These are phyloP conservation scores for Euphorbia peplus DNA, from an alignment of 345 rosid species.

Conservation along the genomic window DNA sequence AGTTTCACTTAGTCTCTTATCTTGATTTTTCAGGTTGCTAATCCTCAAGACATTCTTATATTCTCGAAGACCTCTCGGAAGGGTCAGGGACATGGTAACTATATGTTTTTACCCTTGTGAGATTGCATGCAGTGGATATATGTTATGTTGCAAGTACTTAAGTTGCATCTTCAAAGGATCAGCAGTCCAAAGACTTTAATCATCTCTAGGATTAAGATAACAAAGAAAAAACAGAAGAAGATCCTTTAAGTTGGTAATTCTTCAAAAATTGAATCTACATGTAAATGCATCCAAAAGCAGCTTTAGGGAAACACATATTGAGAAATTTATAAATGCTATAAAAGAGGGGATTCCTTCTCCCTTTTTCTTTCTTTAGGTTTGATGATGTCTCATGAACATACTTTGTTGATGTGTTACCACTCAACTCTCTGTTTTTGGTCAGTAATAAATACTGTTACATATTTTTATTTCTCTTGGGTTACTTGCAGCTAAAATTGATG, in stretches of 20 bases:
- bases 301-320: not conserved
- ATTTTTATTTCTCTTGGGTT: conserved; percentile 14
- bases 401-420: not conserved
- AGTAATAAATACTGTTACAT: not conserved
- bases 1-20: not conserved
- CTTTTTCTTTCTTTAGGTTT: not conserved
- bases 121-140: not conserved
- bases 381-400: not conserved
- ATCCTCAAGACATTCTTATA: conserved; percentile 97
- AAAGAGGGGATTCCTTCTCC: not conserved
- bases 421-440: not conserved
- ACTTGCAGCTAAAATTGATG: conserved; percentile 63
- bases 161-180: not conserved
- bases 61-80: conserved; percentile 84
- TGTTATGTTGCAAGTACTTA: not conserved
- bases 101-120: not conserved
- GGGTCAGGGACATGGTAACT: conserved; percentile 54
- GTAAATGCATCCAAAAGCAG: not conserved
- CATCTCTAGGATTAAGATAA: too few species aligned
- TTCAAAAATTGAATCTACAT: too few species aligned
- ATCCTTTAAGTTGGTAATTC: not conserved
- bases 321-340: not conserved
- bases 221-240: not conserved
- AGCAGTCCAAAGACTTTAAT: not conserved
- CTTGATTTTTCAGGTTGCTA: conserved; percentile 66